Evolutionary conservation across 2,329 filamentous ascomycete genomes (phyloP).

Genomic region (Huntiella bhutanensis): DNA sequence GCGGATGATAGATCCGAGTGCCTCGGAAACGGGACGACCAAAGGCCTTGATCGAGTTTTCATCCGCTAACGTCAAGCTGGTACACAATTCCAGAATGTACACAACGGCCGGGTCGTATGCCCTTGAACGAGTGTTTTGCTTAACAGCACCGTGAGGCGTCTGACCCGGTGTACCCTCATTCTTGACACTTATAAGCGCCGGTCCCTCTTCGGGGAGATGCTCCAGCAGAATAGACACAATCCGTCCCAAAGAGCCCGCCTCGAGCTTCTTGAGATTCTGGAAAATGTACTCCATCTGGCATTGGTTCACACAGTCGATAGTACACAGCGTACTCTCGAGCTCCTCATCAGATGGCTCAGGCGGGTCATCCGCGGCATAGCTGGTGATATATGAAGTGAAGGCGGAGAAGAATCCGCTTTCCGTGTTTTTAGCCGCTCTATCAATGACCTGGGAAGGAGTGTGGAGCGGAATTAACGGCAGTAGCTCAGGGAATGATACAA

Average conservation of each 20-base stretch:
- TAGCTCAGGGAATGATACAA: conserved; percentile 36
- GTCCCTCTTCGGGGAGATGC: conserved; percentile 68
- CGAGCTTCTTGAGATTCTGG: conserved; percentile 54
- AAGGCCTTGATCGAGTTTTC: conserved; percentile 50
- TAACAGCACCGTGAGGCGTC: conserved; percentile 40
- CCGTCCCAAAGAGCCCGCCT: conserved; percentile 31
- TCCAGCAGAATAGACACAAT: conserved; percentile 52
- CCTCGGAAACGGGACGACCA: conserved; percentile 62
- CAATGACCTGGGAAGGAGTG: conserved; percentile 79
- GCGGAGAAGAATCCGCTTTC: conserved; percentile 84
- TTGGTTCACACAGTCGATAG: conserved; percentile 81
- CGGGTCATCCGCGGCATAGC: conserved; percentile 92
- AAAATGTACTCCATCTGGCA: conserved; percentile 74
- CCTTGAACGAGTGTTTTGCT: conserved; percentile 9
- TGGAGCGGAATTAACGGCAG: conserved; percentile 75
- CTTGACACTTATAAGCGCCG: conserved; percentile 73
- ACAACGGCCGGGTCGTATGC: conserved; percentile 69
- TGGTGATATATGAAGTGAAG: conserved; percentile 93
- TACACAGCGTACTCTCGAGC: conserved; percentile 83
- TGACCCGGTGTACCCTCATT: conserved; percentile 52
- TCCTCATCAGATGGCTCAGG: conserved; percentile 96
- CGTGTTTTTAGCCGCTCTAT: conserved; percentile 56
- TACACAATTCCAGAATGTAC: conserved; percentile 82
- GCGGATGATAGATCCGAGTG: conserved; percentile 62
- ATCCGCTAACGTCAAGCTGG: conserved; percentile 61